A percentile compares a stretch with the other conserved stretches of the same genome.
These are phyloP conservation scores for Fusarium zealandicum DNA, from an alignment of 2,329 filamentous ascomycete species.

Conservation along the genomic window DNA sequence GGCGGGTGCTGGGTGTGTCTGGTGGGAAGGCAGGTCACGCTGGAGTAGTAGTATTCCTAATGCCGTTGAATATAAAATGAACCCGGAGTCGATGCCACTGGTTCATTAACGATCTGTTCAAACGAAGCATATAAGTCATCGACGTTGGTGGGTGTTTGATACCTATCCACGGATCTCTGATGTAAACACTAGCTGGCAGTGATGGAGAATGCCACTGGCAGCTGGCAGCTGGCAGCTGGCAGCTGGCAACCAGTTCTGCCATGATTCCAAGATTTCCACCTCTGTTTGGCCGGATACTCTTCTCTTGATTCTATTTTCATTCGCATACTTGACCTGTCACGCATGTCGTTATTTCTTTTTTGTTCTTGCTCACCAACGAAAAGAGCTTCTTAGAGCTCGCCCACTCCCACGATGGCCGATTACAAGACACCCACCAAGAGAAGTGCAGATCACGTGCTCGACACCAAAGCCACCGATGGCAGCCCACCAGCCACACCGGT, in stretches of 20 bases:
- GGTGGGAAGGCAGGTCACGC: constrained; percentile 21
- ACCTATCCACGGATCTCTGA: too few species aligned
- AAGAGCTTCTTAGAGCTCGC: neutral
- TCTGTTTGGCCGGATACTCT: neutral
- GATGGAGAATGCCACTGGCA: neutral
- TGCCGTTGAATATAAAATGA: constrained; percentile 39
- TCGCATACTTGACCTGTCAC: neutral
- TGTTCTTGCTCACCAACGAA: neutral
- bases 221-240: constrained; percentile 14
- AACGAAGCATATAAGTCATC: too few species aligned
- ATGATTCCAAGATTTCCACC: neutral
- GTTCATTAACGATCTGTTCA: neutral
- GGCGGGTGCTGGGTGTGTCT: constrained; percentile 10
- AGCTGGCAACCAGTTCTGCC: neutral
- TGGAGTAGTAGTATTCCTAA: constrained; percentile 32
- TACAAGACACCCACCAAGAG: constrained; percentile 13
- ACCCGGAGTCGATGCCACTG: neutral
- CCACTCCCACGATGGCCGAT: neutral
- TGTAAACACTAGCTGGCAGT: neutral
- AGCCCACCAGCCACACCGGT: constrained; percentile 21
- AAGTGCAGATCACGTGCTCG: constrained; percentile 23
- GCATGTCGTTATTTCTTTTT: neutral
- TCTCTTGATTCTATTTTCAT: neutral
- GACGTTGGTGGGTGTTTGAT: neutral
- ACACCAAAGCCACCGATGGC: constrained; percentile 9